Evolutionary conservation across 257 asterid genomes (phyloP), one percentile per base, ranked within the genome.

Genomic region (Linderniella brevidens): DNA sequence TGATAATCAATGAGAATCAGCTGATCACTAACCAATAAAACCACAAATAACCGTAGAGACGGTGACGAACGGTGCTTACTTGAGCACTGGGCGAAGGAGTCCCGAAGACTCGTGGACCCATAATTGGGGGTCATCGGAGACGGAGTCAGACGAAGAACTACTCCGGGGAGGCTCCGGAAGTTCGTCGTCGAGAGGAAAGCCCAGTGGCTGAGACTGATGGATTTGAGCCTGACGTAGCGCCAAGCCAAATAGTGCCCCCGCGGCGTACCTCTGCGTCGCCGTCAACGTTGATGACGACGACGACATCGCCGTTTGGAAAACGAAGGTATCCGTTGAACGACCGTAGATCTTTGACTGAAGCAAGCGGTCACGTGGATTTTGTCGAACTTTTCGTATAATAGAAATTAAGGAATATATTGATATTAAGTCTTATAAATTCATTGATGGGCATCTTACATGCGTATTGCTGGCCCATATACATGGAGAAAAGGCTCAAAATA

Each of bases 61-160:
- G 37, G 13, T 11, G 11, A 54, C 5, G 35, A 46, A 0, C 4
- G 32, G 32, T 37, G 18, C 25, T 4, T 65, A 90, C 98, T 65
- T 66, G 87, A 90, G 85, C 19, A 90, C 53, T 3, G 96, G 93
- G 55, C 83, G 93, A 39, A 88, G 93, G 59, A 88, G 87, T 57
- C 69, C 65, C 49, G 74, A 73, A 29, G 90, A 74, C 17, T 63
- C 64, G 46, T 87, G 72, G 39, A 63, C 78, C 97, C 97, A 87
- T 8, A 70, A 67, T 58, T 58, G 71, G 37, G 74, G 70, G 46
- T 66, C 73, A 0, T 63, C 79, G 48, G 88, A 59, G 42, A 75
- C 85, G 46, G 88, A 78, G 52, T 73, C 85, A 60, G 68, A 44
- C 38, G 77, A 59, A 65, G 73, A 69, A 57, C 72, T 55, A 41